Evolutionary conservation across 176 grass and related monocot genomes (phyloP), one percentile per base, ranked within the genome.

Genomic region (Eragrostis nindensis): DNA sequence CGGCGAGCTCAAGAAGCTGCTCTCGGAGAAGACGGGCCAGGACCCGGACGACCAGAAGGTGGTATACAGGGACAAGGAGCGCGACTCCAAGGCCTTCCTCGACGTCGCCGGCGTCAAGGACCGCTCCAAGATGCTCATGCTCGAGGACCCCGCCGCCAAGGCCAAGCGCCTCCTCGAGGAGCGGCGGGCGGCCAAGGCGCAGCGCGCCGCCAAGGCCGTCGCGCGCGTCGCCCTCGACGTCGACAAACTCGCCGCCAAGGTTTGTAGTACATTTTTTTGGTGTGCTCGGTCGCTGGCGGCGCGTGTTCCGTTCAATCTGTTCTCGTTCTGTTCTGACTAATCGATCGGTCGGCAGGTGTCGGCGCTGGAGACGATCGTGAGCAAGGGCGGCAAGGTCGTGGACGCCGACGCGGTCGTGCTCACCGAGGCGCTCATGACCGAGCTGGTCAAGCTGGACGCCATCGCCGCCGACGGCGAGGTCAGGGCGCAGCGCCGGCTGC

Each of bases 31-130:
- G 91, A 98, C 92, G 17, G 95, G 92, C 11, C 78, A 95, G 26
- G 92, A 98, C 68, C 92, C 92, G 4, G 88, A 89, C 77, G 95
- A 98, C 87, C 92, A 93, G 83, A 98, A 98, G 83, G 76, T 95
- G 43, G 67, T 95, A 13, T 98, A 85, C 66, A 95, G 86, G 89
- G 92, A 89, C 83, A 85, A 82, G 80, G 96, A 93, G 84, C 30
- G 86, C 36, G 92, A 91, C 12, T 88, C 92, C 57, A 93, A 91
- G 74, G 86, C 84, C 7, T 98, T 93, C 74, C 66, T 98, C 4
- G 96, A 98, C 80, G 80, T 85, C 11, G 79, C 79, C 38, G 90
- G 96, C 36, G 90, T 98, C 70, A 98, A 88, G 83, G 96, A 98
- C 81, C 88, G 88, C 18, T 98, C 96, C 55, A 98, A 95, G 86